A percentile compares a stretch with the other conserved stretches of the same genome.
These are phyloP conservation scores for Fraxinus sp. DNA, from an alignment of 305 asterid genomes.

Conservation along the genomic window DNA sequence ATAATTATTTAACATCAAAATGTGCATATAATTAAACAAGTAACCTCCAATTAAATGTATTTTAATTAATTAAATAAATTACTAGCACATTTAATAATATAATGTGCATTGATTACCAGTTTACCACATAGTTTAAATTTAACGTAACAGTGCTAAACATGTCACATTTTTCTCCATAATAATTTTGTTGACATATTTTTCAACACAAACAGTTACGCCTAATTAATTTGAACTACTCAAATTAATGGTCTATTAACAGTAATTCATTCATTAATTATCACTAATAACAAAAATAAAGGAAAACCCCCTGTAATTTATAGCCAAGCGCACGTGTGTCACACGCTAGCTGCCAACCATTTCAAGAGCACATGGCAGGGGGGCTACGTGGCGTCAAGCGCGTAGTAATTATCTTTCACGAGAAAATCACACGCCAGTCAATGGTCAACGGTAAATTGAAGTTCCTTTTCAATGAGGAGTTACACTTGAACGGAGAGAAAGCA, in stretches of 20 bases:
- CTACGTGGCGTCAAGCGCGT: neutral
- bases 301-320: neutral
- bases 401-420: constrained; percentile 32
- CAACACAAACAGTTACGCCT: neutral
- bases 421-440: constrained; percentile 36
- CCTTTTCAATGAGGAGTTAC: constrained; percentile 40
- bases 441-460: constrained; percentile 42
- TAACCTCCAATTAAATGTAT: constrained; percentile 1
- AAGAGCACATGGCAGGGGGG: neutral
- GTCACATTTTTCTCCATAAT: neutral
- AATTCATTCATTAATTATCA: neutral
- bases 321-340: neutral
- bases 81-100: neutral
- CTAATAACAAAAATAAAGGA: neutral
- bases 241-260: neutral
- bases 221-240: neutral
- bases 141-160: neutral
- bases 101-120: neutral
- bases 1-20: neutral
- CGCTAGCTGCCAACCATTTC: neutral
- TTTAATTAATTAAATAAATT: neutral
- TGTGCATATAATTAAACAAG: neutral
- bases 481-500: constrained; percentile 24
- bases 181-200: neutral
- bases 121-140: neutral